Evolutionary conservation across 768 basidiomycete genomes (phyloP).

Genomic region (Naganishia randhawae): DNA sequence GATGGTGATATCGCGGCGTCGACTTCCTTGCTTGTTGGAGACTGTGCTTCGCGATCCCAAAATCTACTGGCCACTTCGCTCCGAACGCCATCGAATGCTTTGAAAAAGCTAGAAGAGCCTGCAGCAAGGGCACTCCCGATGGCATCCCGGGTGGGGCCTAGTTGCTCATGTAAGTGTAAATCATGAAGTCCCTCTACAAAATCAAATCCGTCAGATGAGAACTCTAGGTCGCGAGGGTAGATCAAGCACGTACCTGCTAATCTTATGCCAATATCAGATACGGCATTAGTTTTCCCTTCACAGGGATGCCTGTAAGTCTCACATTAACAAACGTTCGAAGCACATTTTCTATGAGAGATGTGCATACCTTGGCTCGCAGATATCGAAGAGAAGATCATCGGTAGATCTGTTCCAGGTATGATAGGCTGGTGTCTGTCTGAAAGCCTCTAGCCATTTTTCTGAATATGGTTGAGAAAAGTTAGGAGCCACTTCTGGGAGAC

Average conservation of each 20-base stretch:
- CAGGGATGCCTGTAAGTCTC: conserved; percentile 74
- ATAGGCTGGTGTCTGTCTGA: conserved; percentile 80
- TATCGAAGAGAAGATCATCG: conserved; percentile 89
- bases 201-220: not conserved
- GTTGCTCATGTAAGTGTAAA: conserved; percentile 82
- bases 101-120: conserved; percentile 66
- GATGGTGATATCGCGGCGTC: not conserved
- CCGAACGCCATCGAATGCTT: conserved; percentile 82
- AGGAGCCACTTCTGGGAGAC: conserved; percentile 2
- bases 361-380: conserved; percentile 80
- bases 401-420: conserved; percentile 86
- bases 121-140: conserved; percentile 67
- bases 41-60: conserved; percentile 35
- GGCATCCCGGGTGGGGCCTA: conserved; percentile 88
- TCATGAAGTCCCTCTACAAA: conserved; percentile 79
- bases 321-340: not conserved
- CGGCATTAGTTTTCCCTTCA: conserved; percentile 79
- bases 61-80: conserved; percentile 52
- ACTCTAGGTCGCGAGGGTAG: not conserved
- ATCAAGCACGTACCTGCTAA: conserved; percentile 56
- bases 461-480: conserved; percentile 67
- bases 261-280: conserved; percentile 85
- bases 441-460: conserved; percentile 78
- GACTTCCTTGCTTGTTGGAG: conserved; percentile 12
- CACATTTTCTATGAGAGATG: not conserved